Conservation (phyloP, 2,329 filamentous ascomycete genomes). For the Clarireedia paspali region DNA sequence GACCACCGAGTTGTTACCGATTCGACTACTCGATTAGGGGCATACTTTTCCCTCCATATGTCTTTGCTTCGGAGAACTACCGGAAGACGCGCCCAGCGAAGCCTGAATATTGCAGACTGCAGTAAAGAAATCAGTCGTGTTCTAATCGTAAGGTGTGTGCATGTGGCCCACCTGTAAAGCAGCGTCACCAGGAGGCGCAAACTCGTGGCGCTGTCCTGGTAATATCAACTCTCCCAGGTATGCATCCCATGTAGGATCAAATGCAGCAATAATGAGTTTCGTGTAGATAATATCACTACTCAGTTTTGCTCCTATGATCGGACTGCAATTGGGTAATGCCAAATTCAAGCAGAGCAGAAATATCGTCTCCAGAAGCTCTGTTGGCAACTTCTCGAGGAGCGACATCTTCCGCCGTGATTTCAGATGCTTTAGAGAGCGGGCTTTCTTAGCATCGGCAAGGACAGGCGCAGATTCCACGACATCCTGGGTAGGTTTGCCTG, state of each 20-base stretch:
- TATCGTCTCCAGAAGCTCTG: slow-evolving; percentile 26
- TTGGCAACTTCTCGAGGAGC: slow-evolving; percentile 25
- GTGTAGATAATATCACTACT: slow-evolving; percentile 22
- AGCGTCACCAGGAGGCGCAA: background rate
- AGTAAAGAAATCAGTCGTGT: background rate
- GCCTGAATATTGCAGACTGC: slow-evolving; percentile 21
- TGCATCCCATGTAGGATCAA: slow-evolving; percentile 23
- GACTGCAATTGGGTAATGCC: slow-evolving; percentile 25
- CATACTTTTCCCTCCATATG: slow-evolving; percentile 17
- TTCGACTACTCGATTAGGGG: background rate
- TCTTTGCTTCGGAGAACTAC: slow-evolving; percentile 21
- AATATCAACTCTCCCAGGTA: slow-evolving; percentile 3
- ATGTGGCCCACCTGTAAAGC: slow-evolving; percentile 9
- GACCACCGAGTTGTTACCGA: background rate
- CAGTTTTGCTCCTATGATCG: slow-evolving; percentile 25
- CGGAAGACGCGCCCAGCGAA: slow-evolving; percentile 24
- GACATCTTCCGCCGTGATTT: slow-evolving; percentile 26
- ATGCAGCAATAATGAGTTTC: slow-evolving; percentile 20
- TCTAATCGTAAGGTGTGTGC: background rate
- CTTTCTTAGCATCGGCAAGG: slow-evolving; percentile 7
- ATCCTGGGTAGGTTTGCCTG: background rate
- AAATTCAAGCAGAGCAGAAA: slow-evolving; percentile 26
- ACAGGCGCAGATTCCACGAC: background rate
- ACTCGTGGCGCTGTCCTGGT: background rate
- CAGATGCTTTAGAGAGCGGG: slow-evolving; percentile 19